Evolutionary conservation across 1,284 basidiomycete species (phyloP).

Genomic region (Ganoderma meredithae): DNA sequence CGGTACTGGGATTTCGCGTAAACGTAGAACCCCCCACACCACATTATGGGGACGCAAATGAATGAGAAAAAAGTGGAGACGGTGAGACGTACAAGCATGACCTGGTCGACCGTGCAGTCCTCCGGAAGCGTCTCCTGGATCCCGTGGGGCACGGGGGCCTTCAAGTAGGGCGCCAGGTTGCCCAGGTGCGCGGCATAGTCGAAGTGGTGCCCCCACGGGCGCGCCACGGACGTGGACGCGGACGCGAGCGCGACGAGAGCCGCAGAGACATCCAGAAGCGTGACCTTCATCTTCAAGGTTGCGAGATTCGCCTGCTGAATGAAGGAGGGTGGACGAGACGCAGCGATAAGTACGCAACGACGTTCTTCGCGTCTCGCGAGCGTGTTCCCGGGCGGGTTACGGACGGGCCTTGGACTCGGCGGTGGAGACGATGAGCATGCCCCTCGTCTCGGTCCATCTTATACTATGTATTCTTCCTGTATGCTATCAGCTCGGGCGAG

Average conservation of each 20-base stretch:
- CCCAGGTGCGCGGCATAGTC: slow-evolving; percentile 40
- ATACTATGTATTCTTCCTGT: background rate
- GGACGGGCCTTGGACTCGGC: background rate
- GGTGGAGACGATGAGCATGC: background rate
- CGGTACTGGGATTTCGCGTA: background rate
- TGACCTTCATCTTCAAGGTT: background rate
- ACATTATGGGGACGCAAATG: background rate
- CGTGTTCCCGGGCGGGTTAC: background rate
- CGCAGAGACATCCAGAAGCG: slow-evolving; percentile 3
- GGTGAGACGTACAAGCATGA: slow-evolving; percentile 46
- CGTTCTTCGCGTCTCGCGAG: background rate
- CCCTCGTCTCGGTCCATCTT: background rate
- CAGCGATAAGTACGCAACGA: background rate
- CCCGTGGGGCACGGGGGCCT: slow-evolving; percentile 44
- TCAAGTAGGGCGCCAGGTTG: slow-evolving; percentile 48
- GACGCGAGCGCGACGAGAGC: slow-evolving; percentile 16
- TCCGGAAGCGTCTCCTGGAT: slow-evolving; percentile 45
- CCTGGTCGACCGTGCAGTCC: slow-evolving; percentile 54
- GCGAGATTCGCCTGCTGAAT: background rate
- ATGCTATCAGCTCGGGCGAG: background rate
- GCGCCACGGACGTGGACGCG: slow-evolving; percentile 24
- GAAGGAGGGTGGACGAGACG: background rate
- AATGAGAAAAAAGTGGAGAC: slow-evolving; percentile 8
- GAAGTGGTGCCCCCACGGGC: slow-evolving; percentile 12
- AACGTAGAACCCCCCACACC: background rate